A percentile compares a stretch with the other conserved stretches of the same genome.
phyloP scores from a whole-genome alignment of 768 basidiomycete genomes.

The Tephrocybe sp. region DNA sequence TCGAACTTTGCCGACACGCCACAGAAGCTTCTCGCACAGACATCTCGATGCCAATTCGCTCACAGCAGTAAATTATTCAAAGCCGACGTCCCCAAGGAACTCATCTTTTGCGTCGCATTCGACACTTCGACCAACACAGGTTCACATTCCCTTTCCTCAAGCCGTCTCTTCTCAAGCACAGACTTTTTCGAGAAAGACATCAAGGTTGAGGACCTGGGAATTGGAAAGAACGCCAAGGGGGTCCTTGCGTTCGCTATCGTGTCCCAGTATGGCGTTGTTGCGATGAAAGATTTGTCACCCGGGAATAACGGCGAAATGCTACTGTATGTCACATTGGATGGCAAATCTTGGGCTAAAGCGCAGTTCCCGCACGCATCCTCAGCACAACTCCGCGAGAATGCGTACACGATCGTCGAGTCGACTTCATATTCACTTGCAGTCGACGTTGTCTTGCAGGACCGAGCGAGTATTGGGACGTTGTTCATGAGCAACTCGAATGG shows the following conservation, averaged over 20 bases:
- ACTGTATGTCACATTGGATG: conserved; percentile 84
- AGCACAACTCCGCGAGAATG: conserved; percentile 80
- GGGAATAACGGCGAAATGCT: conserved; percentile 68
- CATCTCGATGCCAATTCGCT: conserved; percentile 82
- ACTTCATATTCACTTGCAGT: conserved; percentile 92
- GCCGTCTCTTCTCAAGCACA: conserved; percentile 76
- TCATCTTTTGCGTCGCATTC: conserved; percentile 89
- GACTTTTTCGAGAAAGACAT: conserved; percentile 75
- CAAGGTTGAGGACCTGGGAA: conserved; percentile 81
- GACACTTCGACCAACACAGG: conserved; percentile 56
- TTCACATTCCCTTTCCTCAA: conserved; percentile 50
- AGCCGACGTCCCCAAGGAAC: conserved; percentile 66
- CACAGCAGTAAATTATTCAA: conserved; percentile 84
- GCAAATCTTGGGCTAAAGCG: conserved; percentile 81
- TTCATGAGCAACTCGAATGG: conserved; percentile 97
- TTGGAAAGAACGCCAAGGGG: conserved; percentile 80
- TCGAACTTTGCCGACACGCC: conserved; percentile 71
- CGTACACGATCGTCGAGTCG: conserved; percentile 94
- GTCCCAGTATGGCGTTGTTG: conserved; percentile 89
- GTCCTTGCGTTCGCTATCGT: conserved; percentile 94
- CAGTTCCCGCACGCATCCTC: conserved; percentile 89
- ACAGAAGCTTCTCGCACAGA: conserved; percentile 62
- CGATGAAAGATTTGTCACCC: conserved; percentile 66
- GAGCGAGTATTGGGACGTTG: conserved; percentile 74
- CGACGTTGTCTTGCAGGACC: conserved; percentile 80